Evolutionary conservation across 176 grass and related monocot genomes (phyloP).

Genomic region (Rhynchospora pubera): DNA sequence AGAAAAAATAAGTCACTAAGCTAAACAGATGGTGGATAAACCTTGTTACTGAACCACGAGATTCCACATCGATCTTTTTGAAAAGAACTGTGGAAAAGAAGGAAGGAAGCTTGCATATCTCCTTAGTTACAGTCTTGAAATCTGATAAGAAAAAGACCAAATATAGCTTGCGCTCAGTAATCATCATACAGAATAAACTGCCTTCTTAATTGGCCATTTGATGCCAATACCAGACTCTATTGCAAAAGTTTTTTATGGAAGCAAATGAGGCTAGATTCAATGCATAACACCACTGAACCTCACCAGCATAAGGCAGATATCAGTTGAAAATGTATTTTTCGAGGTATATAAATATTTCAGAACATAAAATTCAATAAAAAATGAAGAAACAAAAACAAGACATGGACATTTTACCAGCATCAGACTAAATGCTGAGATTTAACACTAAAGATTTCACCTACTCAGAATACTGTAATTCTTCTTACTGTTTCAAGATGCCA

Average conservation of each 20-base stretch:
- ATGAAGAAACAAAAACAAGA: neutral
- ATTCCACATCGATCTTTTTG: slow-evolving; percentile 61
- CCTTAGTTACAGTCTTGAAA: slow-evolving; percentile 87
- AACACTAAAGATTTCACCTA: neutral
- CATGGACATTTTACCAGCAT: neutral
- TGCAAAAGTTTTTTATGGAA: neutral
- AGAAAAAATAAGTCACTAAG: neutral
- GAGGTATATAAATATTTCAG: neutral
- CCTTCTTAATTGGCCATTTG: neutral
- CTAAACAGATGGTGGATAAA: slow-evolving; percentile 14
- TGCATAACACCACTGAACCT: slow-evolving; percentile 5
- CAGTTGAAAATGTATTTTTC: neutral
- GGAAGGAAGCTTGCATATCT: slow-evolving; percentile 88
- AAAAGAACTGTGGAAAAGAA: slow-evolving; percentile 79
- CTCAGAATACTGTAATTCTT: neutral
- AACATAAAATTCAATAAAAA: neutral
- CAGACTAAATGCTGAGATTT: neutral
- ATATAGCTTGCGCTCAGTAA: neutral
- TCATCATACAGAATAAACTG: slow-evolving; percentile 5
- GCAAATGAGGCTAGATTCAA: neutral
- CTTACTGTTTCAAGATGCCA: neutral
- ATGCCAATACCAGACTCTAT: neutral
- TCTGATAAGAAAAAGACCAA: slow-evolving; percentile 36
- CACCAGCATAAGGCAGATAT: neutral
- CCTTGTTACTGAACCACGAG: slow-evolving; percentile 61